Base-by-base conservation (phyloP, 164 flowering plant species). In the Magnolia sinica region DNA sequence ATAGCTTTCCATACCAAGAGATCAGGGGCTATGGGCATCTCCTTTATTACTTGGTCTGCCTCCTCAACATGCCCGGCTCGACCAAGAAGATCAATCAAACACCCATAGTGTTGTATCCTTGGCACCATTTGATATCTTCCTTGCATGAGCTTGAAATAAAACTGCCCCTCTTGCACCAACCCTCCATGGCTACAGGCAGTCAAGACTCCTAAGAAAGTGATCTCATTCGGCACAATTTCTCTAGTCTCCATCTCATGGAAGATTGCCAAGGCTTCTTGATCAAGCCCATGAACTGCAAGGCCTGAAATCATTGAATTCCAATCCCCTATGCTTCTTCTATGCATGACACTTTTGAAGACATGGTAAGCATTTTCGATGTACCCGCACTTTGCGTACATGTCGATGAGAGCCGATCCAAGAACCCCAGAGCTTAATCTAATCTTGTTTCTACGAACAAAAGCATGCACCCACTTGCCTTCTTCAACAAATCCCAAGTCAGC, bases 341-440 rank as follows among this genome's bases (percentile, higher is more conserved):
- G 23, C 5, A 69, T 27, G 59, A 78, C 75, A 55, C 31, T 65
- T 74, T 24, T 73, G 74, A 81, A 85, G 18, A 85, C 78, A 64
- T 45, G 7, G 6, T 52, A 64, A 20, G 86, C 86, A 73, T 76
- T 50, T 37, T 79, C 84, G 59, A 85, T 70, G 49, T 70, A 63
- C 10, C 87, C 87, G 55, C 87, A 83, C 77, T 83, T 85, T 5
- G 84, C 73, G 66, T 85, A 83, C 87, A 85, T 81, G 69, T 85
- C 83, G 73, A 85, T 80, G 8, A 81, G 83, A 29, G 84, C 85
- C 11, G 82, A 77, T 31, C 81, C 79, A 58, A 82, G 75, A 70
- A 82, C 72, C 50, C 77, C 82, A 4, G 73, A 79, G 20, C 72
- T 75, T 58, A 80, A 63, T 20, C 65, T 69, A 37, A 78, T 59